These are phyloP conservation scores for Clitocybe nebularis DNA, from an alignment of 1,284 basidiomycete species.

Conservation along the genomic window DNA sequence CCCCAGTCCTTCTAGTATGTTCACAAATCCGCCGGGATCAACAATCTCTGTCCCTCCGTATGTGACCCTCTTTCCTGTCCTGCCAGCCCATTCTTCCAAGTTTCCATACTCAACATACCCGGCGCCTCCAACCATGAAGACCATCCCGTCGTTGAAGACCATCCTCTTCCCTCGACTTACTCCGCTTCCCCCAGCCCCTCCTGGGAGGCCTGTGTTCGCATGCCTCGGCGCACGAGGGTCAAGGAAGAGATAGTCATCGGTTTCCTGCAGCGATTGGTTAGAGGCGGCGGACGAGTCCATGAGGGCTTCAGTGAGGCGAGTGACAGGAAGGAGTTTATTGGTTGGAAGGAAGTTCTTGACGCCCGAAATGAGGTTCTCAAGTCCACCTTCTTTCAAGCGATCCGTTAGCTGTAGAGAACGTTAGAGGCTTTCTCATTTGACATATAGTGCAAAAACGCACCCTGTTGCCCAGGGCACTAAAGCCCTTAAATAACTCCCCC, in stretches of 20 bases:
- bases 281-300: slow-evolving; percentile 95
- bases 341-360: slow-evolving; percentile 98
- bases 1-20: slow-evolving; percentile 62
- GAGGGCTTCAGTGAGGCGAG: slow-evolving; percentile 89
- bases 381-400: slow-evolving; percentile 88
- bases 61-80: slow-evolving; percentile 80
- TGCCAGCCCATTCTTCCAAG: slow-evolving; percentile 84
- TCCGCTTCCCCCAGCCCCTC: slow-evolving; percentile 46
- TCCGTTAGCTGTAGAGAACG: slow-evolving; percentile 76
- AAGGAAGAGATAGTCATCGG: slow-evolving; percentile 93
- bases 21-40: slow-evolving; percentile 84
- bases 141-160: slow-evolving; percentile 86
- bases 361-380: slow-evolving; percentile 95
- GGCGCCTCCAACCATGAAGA: slow-evolving; percentile 96
- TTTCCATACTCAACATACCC: slow-evolving; percentile 98
- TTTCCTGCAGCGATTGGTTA: slow-evolving; percentile 91
- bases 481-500: slow-evolving; percentile 85
- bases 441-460: slow-evolving; percentile 40
- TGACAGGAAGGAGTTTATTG: slow-evolving; percentile 91
- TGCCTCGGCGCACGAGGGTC: slow-evolving; percentile 82
- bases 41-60: slow-evolving; percentile 97
- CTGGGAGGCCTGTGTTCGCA: slow-evolving; percentile 45
- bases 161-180: slow-evolving; percentile 58
- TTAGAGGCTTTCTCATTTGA: background rate
- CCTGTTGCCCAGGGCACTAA: slow-evolving; percentile 87